Conservation (phyloP, 164 flowering plant genomes). For the Paratinospora sagittata region DNA sequence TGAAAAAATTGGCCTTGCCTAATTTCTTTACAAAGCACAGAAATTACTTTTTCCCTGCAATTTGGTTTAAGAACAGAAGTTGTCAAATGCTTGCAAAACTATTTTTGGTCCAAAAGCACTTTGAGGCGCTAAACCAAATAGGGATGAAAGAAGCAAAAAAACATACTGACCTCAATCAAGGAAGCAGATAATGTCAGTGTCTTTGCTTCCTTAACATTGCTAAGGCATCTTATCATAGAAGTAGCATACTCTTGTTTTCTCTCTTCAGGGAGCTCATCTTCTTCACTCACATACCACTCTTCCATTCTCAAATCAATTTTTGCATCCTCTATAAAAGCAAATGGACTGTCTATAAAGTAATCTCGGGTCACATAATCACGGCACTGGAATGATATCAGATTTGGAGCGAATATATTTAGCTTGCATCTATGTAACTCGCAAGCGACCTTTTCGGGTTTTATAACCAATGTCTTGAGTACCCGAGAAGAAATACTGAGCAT, state of each 20-base stretch:
- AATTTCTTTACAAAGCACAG: no score
- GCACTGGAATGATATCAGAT: constrained; percentile 7
- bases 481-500: constrained; percentile 6
- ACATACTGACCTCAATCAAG: constrained; percentile 4
- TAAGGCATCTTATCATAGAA: constrained; percentile 7
- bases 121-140: no score
- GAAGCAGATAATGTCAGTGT: constrained; percentile 4
- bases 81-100: no score
- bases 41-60: no score
- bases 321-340: constrained; percentile 7
- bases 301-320: constrained; percentile 10
- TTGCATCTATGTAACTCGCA: not conserved
- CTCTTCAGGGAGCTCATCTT: not conserved
- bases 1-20: no score
- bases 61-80: no score
- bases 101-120: no score
- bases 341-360: constrained; percentile 6
- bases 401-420: constrained; percentile 10
- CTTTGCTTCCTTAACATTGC: not conserved
- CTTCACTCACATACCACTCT: not conserved
- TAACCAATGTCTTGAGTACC: constrained; percentile 14
- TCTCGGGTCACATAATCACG: constrained; percentile 4
- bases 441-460: not conserved
- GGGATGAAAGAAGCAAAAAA: no score
- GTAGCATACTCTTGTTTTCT: constrained; percentile 4